Conservation (phyloP, 169 alveolate genomes). For the Fabrea salina region DNA sequence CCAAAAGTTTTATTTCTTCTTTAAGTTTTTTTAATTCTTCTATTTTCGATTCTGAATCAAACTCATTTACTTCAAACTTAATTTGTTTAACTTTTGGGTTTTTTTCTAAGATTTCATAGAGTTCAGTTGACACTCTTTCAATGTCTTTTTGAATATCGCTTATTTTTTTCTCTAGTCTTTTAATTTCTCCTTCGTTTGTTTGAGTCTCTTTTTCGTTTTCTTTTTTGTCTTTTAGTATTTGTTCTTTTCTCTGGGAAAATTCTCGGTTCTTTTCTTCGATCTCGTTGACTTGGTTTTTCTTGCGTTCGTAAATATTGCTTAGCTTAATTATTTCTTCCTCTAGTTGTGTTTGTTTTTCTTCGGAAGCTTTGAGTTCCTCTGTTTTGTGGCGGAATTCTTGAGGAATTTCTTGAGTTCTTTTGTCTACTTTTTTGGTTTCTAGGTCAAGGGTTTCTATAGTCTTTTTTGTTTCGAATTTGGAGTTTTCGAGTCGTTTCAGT, state of each 20-base stretch:
- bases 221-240: neutral
- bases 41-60: conserved; percentile 58
- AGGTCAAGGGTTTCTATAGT: too few relatives aligned
- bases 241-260: too few relatives aligned
- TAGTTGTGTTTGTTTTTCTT: too few relatives aligned
- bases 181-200: too few relatives aligned
- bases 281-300: too few relatives aligned
- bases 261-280: too few relatives aligned
- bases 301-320: too few relatives aligned
- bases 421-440: too few relatives aligned
- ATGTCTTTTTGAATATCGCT: conserved; percentile 14
- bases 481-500: neutral
- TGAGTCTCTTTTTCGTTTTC: too few relatives aligned
- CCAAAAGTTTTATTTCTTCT: conserved; percentile 81
- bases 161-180: neutral
- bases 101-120: conserved; percentile 35
- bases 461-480: neutral
- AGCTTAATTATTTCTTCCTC: too few relatives aligned
- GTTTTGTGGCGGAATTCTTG: neutral
- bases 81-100: conserved; percentile 17
- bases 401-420: neutral
- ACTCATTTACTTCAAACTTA: conserved; percentile 36
- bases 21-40: conserved; percentile 77
- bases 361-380: too few relatives aligned
- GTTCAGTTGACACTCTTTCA: conserved; percentile 42